Percentiles rank a stretch among this genome's conserved stretches.
phyloP scores from a whole-genome alignment of 805 yeast species.

The Zygoascus flipseniorum region DNA sequence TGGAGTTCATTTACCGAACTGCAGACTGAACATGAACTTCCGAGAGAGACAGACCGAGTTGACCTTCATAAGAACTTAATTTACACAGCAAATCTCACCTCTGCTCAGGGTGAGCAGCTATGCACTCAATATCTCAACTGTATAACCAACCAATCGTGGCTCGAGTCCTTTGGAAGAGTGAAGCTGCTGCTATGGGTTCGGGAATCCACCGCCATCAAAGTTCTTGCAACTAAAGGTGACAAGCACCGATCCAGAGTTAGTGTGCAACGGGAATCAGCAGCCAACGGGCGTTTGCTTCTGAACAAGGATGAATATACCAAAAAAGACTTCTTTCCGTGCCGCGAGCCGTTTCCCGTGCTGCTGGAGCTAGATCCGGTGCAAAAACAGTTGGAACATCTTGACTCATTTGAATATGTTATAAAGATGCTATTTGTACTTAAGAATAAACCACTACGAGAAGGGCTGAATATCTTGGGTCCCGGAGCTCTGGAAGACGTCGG shows the following conservation, averaged over 20 bases:
- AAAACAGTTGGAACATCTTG: slow-evolving; percentile 36
- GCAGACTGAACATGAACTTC: slow-evolving; percentile 36
- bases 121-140: slow-evolving; percentile 70
- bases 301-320: slow-evolving; percentile 42
- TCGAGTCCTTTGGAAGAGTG: slow-evolving; percentile 63
- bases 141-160: slow-evolving; percentile 62
- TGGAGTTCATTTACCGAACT: slow-evolving; percentile 55
- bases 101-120: slow-evolving; percentile 54
- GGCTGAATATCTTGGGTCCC: slow-evolving; percentile 58
- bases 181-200: slow-evolving; percentile 65
- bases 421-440: slow-evolving; percentile 48
- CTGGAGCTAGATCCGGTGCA: slow-evolving; percentile 48
- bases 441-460: slow-evolving; percentile 37
- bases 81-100: slow-evolving; percentile 51
- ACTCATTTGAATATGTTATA: slow-evolving; percentile 59
- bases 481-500: slow-evolving; percentile 50
- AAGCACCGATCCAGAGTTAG: slow-evolving; percentile 52
- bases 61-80: slow-evolving; percentile 45
- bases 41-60: slow-evolving; percentile 32
- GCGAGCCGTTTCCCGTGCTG: slow-evolving; percentile 33
- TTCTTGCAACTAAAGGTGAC: slow-evolving; percentile 48
- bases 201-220: slow-evolving; percentile 50
- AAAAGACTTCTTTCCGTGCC: slow-evolving; percentile 10
- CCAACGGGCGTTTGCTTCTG: not conserved
- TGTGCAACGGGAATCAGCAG: slow-evolving; percentile 42